Evolutionary conservation across 2,329 filamentous ascomycete genomes (phyloP).

Genomic region (Pyrenophora tritici-repentis): DNA sequence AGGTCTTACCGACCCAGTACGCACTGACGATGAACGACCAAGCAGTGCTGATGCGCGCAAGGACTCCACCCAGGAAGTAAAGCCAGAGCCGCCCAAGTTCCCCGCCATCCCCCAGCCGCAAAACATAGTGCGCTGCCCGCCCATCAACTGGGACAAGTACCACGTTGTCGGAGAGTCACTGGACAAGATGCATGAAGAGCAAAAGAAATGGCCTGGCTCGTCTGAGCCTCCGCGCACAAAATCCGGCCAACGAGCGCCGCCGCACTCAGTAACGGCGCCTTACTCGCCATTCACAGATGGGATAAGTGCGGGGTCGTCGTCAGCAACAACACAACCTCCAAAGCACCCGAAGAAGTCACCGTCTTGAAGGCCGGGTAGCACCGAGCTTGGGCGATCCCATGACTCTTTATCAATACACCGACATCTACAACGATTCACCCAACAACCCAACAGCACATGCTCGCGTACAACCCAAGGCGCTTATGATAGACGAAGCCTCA

Average conservation of each 20-base stretch:
- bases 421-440: constrained; percentile 7
- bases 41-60: constrained; percentile 32
- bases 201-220: constrained; percentile 57
- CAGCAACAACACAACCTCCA: constrained; percentile 27
- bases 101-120: constrained; percentile 74
- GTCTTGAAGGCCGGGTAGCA: constrained; percentile 11
- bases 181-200: constrained; percentile 83
- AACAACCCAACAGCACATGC: constrained; percentile 31
- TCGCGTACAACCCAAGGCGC: constrained; percentile 29
- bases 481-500: constrained; percentile 30
- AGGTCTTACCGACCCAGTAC: constrained; percentile 40
- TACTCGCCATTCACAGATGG: constrained; percentile 64
- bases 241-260: constrained; percentile 50
- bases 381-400: constrained; percentile 2
- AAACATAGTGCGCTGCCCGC: constrained; percentile 81
- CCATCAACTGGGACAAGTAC: constrained; percentile 95
- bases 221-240: constrained; percentile 47
- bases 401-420: constrained; percentile 1
- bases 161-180: constrained; percentile 84
- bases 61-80: constrained; percentile 31
- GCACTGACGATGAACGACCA: constrained; percentile 27
- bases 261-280: constrained; percentile 61
- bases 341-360: constrained; percentile 43
- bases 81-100: constrained; percentile 53
- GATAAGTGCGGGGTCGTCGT: constrained; percentile 36